phyloP scores from a whole-genome alignment of 2,329 filamentous ascomycete genomes.

The Diplodia scrobiculata region DNA sequence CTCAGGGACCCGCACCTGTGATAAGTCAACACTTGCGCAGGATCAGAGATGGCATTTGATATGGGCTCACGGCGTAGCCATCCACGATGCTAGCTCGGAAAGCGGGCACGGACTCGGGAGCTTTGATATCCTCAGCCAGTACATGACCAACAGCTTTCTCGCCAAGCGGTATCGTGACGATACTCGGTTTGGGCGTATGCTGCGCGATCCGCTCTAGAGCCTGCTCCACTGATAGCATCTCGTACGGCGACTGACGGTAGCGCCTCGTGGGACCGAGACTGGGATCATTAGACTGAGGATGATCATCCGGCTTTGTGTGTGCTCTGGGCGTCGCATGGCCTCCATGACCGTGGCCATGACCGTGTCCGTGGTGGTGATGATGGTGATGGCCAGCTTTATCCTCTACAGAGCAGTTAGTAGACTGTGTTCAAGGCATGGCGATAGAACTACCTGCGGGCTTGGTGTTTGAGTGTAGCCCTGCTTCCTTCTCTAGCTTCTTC shows the following conservation, averaged over 20 bases:
- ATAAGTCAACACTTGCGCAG: not conserved
- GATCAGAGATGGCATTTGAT: not conserved
- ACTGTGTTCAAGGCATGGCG: too few species aligned
- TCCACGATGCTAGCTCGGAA: conserved; percentile 97
- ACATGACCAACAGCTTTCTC: conserved; percentile 71
- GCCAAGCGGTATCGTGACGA: conserved; percentile 63
- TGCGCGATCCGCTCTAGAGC: conserved; percentile 73
- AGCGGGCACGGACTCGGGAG: conserved; percentile 81
- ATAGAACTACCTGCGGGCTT: conserved; percentile 32
- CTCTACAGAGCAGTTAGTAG: not conserved
- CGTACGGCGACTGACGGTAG: conserved; percentile 84
- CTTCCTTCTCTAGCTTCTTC: conserved; percentile 80
- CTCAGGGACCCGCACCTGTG: conserved; percentile 39
- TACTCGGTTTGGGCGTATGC: conserved; percentile 66
- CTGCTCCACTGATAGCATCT: conserved; percentile 84
- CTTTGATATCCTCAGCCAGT: conserved; percentile 78
- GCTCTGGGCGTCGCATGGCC: conserved; percentile 58
- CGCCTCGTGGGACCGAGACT: conserved; percentile 65
- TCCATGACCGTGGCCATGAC: conserved; percentile 64
- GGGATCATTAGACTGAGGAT: conserved; percentile 61
- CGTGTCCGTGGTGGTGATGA: conserved; percentile 58
- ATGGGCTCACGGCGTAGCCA: conserved; percentile 68
- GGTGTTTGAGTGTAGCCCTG: conserved; percentile 58
- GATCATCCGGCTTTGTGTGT: conserved; percentile 68
- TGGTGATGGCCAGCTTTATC: conserved; percentile 37